Base-by-base conservation (phyloP, 371 early-diverging fungal species). In the Choanephora cucurbitarum region DNA sequence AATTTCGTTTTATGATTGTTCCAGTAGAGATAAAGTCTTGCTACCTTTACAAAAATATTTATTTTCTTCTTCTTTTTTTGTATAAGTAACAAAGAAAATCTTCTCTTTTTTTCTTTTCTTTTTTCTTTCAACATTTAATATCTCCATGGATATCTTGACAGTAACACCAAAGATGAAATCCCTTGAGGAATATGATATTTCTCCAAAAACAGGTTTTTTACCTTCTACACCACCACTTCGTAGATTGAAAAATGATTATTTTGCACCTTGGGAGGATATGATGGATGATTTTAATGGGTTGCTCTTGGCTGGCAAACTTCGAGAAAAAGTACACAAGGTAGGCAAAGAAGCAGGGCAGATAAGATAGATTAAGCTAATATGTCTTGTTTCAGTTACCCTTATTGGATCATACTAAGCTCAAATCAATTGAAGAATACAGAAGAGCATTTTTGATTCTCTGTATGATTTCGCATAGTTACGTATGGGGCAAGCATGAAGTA, bases 381-480 rank as follows among this genome's bases (percentile, higher is more conserved):
- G 15, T 14, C 17, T 4, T 18, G 17, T 45, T 56, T 44, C 60
- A 94, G 91, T 74, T 95, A 55, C 93, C 94, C 1, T 62, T 90
- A 19, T 79, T 96, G 11, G 85, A 88, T 58, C 77, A 84, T 6
- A 70, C 68, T 42, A 75, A 62, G 14, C 81, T 94, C 37, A 58
- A 60, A 37, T 81, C 78, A 7, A 64, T 73, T 43, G 78, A 82
- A 51, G 91, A 93, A 69, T 88, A 88, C 69, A 87, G 89, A 60
- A 79, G 98, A 44, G 97, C 93, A 10, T 95, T 89, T 64, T 62
- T 92, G 21, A 83, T 96, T 31, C 80, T 96, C 9, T 87, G 91
- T 42, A 89, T 95, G 74, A 70, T 98, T 24, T 89, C 91, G 5
- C 97, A 97, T 55, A 90, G 90, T 15, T 96, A 91, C 67, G 88